phyloP scores from a whole-genome alignment of 495 filamentous ascomycete species.

The Xylaria cubensis region DNA sequence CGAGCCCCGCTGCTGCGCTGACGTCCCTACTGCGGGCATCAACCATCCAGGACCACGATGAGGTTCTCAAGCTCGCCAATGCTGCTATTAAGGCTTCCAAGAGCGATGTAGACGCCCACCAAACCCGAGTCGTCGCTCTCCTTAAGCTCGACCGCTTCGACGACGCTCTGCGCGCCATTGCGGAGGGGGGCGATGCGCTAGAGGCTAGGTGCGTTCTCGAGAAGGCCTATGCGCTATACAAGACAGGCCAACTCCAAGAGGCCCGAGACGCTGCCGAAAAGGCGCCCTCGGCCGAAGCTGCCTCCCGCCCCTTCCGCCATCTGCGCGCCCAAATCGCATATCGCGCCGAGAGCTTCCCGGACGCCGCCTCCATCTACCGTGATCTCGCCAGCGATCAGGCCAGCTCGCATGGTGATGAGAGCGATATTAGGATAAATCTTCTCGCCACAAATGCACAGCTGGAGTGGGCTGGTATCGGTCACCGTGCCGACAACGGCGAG shows the following conservation, averaged over 20 bases:
- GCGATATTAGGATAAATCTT: conserved; percentile 85
- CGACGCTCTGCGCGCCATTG: conserved; percentile 80
- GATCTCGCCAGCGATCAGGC: conserved; percentile 58
- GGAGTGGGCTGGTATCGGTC: conserved; percentile 73
- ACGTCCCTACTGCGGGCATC: conserved; percentile 56
- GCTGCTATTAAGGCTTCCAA: conserved; percentile 75
- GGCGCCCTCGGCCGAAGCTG: conserved; percentile 36
- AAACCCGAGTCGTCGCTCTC: conserved; percentile 82
- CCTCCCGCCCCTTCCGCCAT: conserved; percentile 73
- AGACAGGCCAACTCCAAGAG: conserved; percentile 74
- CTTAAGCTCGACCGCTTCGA: conserved; percentile 93
- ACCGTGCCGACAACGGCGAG: conserved; percentile 47
- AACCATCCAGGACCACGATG: conserved; percentile 55
- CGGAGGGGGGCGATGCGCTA: conserved; percentile 71
- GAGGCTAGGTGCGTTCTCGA: conserved; percentile 74
- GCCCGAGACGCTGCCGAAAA: conserved; percentile 67
- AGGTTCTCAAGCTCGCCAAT: conserved; percentile 54
- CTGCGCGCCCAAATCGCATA: conserved; percentile 90
- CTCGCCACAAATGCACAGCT: conserved; percentile 83
- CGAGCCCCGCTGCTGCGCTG: conserved; percentile 55
- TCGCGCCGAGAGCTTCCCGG: conserved; percentile 79
- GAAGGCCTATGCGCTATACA: conserved; percentile 92
- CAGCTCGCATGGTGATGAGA: conserved; percentile 70
- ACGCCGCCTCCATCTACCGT: conserved; percentile 73
- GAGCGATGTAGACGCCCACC: conserved; percentile 69